phyloP scores from a whole-genome alignment of 192 early-diverging fungal species.

The Cetraspora pellucida region DNA sequence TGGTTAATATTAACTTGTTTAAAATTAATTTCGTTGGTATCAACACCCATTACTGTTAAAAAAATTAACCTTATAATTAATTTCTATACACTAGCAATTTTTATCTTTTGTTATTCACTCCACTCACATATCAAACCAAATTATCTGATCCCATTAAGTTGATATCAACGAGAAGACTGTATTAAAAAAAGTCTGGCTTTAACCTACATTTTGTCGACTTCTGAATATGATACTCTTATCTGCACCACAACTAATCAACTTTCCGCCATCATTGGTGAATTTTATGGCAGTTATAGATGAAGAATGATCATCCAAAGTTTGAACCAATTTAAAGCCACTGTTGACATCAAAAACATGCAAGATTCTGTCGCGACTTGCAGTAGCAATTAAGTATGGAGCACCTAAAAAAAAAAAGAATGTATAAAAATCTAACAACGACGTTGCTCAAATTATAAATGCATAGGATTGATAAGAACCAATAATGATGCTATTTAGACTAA shows the following conservation, averaged over 20 bases:
- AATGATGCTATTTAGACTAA: background rate
- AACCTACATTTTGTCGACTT: constrained; percentile 36
- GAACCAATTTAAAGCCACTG: constrained; percentile 61
- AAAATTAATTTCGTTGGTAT: no score
- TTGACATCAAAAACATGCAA: constrained; percentile 75
- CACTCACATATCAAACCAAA: no score
- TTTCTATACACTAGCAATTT: no score
- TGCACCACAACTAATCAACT: constrained; percentile 76
- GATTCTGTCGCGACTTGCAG: constrained; percentile 74
- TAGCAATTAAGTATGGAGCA: constrained; percentile 61
- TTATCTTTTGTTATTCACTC: no score
- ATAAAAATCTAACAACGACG: background rate
- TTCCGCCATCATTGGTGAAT: constrained; percentile 65
- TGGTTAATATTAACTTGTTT: no score
- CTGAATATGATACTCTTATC: constrained; percentile 85
- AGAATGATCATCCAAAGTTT: constrained; percentile 85
- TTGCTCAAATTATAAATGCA: no score
- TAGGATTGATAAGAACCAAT: background rate
- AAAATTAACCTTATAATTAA: no score
- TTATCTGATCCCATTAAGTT: no score
- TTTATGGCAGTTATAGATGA: constrained; percentile 76
- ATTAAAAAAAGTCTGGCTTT: no score
- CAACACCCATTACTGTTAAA: no score
- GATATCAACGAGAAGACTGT: no score
- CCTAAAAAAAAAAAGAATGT: constrained; percentile 25